Conservation (phyloP, 2,329 filamentous ascomycete species). For the Endoconidiophora polonica region DNA sequence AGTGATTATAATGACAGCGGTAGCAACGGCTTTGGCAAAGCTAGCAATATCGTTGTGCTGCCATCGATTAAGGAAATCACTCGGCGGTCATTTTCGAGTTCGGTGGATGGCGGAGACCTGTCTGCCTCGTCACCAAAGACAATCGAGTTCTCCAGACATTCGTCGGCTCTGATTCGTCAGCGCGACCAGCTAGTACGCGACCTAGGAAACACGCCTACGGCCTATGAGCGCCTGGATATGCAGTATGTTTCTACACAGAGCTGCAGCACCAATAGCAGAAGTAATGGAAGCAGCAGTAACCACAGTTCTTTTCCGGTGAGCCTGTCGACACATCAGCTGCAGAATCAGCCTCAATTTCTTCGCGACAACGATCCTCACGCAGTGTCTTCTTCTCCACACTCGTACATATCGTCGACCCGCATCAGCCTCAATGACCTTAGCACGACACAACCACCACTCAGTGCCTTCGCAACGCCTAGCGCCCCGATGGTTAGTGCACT, state of each 20-base stretch:
- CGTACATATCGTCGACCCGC: constrained; percentile 2
- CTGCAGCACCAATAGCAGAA: neutral
- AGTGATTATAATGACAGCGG: neutral
- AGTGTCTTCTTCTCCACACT: neutral
- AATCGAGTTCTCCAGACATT: neutral
- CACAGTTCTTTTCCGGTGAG: neutral
- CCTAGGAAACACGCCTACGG: neutral
- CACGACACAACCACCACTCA: constrained; percentile 1
- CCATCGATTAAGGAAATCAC: constrained; percentile 4
- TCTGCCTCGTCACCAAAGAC: neutral
- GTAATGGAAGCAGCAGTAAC: neutral
- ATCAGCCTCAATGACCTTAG: constrained; percentile 3
- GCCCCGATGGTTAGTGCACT: constrained; percentile 8
- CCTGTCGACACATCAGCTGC: neutral
- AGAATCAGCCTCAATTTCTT: neutral
- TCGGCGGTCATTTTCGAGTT: neutral
- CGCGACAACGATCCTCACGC: neutral
- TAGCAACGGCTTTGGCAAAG: neutral
- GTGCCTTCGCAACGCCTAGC: constrained; percentile 9
- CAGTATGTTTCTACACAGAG: neutral
- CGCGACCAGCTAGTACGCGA: constrained; percentile 1
- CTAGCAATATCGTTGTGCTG: neutral
- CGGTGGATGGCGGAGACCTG: no score
- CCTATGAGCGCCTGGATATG: constrained; percentile 1
- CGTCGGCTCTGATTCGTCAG: neutral